A percentile compares a stretch with the other conserved stretches of the same genome.
Conservation (phyloP, 257 asterid genomes). For the Solanum pennellii region DNA sequence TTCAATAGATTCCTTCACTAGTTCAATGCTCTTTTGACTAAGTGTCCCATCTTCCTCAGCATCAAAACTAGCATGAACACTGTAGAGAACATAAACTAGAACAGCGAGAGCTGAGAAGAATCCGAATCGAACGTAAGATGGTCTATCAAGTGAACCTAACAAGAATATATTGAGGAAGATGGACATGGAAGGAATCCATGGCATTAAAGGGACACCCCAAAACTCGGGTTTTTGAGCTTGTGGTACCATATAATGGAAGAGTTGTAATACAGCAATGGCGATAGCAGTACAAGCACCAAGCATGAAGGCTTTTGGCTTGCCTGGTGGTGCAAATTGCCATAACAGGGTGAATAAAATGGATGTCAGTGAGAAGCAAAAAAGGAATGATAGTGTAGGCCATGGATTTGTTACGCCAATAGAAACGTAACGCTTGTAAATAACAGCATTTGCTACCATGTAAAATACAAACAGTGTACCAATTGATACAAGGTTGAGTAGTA, state of each 20-base stretch:
- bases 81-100: conserved; percentile 54
- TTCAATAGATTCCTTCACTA: conserved; percentile 37
- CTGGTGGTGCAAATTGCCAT: conserved; percentile 58
- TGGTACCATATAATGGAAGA: conserved; percentile 58
- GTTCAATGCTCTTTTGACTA: conserved; percentile 36
- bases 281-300: conserved; percentile 53
- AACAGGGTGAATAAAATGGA: conserved; percentile 52
- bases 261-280: conserved; percentile 37
- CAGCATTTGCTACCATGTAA: conserved; percentile 92
- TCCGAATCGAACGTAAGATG: conserved; percentile 64
- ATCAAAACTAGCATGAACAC: conserved; percentile 91
- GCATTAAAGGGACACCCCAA: conserved; percentile 98
- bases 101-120: conserved; percentile 59
- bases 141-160: conserved; percentile 57
- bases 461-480: conserved; percentile 88
- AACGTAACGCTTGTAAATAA: conserved; percentile 76
- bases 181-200: conserved; percentile 88
- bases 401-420: conserved; percentile 47
- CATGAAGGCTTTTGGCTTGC: conserved; percentile 48
- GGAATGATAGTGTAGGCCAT: conserved; percentile 63
- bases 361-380: conserved; percentile 45
- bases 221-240: conserved; percentile 68
- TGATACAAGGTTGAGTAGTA: conserved; percentile 58
- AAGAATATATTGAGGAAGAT: conserved; percentile 79
- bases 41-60: conserved; percentile 65